Base-by-base conservation (phyloP, 2,329 filamentous ascomycete species). In the Colletotrichum aenigma region DNA sequence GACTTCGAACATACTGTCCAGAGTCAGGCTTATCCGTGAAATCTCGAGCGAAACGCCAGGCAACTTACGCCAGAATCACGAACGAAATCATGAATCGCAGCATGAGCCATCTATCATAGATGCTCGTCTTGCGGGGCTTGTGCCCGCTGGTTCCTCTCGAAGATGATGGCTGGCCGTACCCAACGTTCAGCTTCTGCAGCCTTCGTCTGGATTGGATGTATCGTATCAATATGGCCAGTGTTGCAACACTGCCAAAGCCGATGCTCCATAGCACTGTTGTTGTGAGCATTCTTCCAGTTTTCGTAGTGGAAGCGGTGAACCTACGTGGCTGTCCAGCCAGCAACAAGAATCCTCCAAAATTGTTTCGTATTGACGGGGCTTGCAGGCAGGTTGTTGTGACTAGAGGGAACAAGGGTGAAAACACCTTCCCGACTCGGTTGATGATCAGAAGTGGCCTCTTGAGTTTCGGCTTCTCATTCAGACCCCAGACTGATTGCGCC, bases 31-130 rank as follows among this genome's bases (percentile, higher is more conserved):
- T 32, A 9, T 18, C 21, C 10, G 16, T 7, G 7, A 4, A 13
- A 12, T 16, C 26, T 18, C 4, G 10, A 1, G 16, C 4, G 21
- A 4, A 15, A 4, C 16, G 4, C 43, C 8, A 10, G 0, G 10
- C 3, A 6, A 74, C 81, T 76, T 77, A 85, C 83, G 83, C 80
- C 52, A 88, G 78, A 18, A 86, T 82, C 4, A 84, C 67, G 74
- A 88, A 88, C 6, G 83, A 86, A 13, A 88, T 82, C 2, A 84
- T 83, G 76, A 88, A 88, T 8, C 87, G 85, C 12, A 84, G 80
- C 12, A 88, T 77, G 9, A 88, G 81, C 81, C 86, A 88, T 30
- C 80, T 82, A 76, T 88, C 86, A 76, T 88, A 88, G 8, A 87
- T 86, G 24, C 81, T 21, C 4, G 18, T 64, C 36, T 52, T 48